Percentiles rank a stretch among this genome's conserved stretches.
Conservation (phyloP, 176 grass and related monocot species). For the sorghum (Sorghum bicolor) region Sorghum_bicolor_NCBIv3 NC_012870.2:72495501-72496000, state of each 20-base stretch:
- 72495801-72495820: conserved; percentile 85
- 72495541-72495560: conserved; percentile 97
- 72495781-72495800: conserved; percentile 74
- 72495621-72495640: conserved; percentile 69
- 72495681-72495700: conserved; percentile 5
- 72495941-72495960: background rate
- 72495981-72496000: background rate
- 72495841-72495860: conserved; percentile 85
- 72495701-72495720: conserved; percentile 69
- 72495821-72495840: conserved; percentile 86
- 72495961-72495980: background rate
- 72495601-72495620: conserved; percentile 97
- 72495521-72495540: conserved; percentile 97
- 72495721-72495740: conserved; percentile 78
- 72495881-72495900: conserved; percentile 30
- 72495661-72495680: background rate
- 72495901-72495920: conserved; percentile 1
- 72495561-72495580: conserved; percentile 83
- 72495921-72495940: background rate
- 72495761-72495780: conserved; percentile 90
- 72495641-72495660: conserved; percentile 2
- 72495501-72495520: conserved; percentile 95
- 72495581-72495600: conserved; percentile 86
- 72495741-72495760: conserved; percentile 98
- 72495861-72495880: conserved; percentile 92